A percentile compares a stretch with the other conserved stretches of the same genome.
phyloP scores from a whole-genome alignment of 139 green algal genomes.

The Chlamydomonas sphaeroides region DNA sequence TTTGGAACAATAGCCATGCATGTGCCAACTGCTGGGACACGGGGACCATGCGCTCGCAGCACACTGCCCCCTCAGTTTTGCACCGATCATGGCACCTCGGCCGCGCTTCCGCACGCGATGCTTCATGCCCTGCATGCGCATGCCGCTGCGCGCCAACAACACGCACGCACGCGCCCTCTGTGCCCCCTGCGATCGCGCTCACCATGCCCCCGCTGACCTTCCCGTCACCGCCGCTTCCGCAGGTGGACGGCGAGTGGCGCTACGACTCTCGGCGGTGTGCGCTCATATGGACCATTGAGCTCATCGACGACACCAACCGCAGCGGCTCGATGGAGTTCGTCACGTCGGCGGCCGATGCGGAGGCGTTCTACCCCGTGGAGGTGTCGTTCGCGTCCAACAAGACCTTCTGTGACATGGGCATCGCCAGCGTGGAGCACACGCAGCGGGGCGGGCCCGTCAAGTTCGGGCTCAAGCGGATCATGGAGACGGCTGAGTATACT shows the following conservation, averaged over 20 bases:
- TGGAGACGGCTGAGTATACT: slow-evolving; percentile 73
- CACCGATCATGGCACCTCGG: too few relatives aligned
- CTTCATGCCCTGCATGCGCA: too few relatives aligned
- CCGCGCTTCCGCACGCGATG: too few relatives aligned
- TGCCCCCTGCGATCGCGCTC: background rate
- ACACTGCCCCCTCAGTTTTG: too few relatives aligned
- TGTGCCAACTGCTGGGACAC: too few relatives aligned
- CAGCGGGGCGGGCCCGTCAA: slow-evolving; percentile 72
- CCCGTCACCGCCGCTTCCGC: background rate
- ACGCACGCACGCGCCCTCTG: too few relatives aligned
- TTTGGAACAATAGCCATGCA: too few relatives aligned
- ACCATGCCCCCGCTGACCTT: background rate
- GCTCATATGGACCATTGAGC: slow-evolving; percentile 90
- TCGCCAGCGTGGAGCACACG: slow-evolving; percentile 68
- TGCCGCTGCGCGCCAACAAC: too few relatives aligned
- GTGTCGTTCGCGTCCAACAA: slow-evolving; percentile 78
- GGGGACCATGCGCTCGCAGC: too few relatives aligned
- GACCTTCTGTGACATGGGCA: slow-evolving; percentile 84
- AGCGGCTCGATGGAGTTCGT: slow-evolving; percentile 96
- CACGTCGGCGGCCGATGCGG: slow-evolving; percentile 76
- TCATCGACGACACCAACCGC: slow-evolving; percentile 93
- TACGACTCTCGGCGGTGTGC: slow-evolving; percentile 76
- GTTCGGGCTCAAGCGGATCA: slow-evolving; percentile 63
- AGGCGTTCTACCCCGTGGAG: slow-evolving; percentile 95
- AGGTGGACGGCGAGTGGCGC: slow-evolving; percentile 89